Evolutionary conservation across 257 asterid species (phyloP).

Genomic region (Solanum sejunctum): DNA sequence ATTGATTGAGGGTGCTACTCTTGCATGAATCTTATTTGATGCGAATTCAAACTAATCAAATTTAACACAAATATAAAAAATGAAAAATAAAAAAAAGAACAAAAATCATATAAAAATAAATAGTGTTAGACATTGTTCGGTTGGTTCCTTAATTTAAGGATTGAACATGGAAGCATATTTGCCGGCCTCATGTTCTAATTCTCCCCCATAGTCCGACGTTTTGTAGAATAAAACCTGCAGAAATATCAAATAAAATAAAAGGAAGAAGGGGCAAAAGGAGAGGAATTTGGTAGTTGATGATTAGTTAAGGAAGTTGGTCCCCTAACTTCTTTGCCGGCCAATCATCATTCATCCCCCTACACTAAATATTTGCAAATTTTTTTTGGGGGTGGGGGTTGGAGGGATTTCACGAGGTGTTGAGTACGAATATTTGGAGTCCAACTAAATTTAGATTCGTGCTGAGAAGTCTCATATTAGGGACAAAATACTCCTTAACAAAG

Average conservation of each 20-base stretch:
- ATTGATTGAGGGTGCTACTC: neutral
- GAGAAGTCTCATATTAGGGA: too few relatives aligned
- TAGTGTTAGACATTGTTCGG: neutral
- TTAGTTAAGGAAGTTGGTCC: neutral
- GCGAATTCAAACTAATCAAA: too few relatives aligned
- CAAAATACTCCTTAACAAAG: too few relatives aligned
- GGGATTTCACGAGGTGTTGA: too few relatives aligned
- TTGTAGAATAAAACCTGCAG: neutral
- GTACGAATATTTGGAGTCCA: rapidly evolving
- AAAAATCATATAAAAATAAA: neutral
- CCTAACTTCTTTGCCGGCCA: neutral
- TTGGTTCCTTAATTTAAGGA: neutral
- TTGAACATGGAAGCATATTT: neutral
- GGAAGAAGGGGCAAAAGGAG: neutral
- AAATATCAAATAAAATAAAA: neutral
- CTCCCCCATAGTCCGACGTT: neutral
- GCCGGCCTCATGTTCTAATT: neutral
- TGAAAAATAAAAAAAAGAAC: too few relatives aligned
- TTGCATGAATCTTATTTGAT: rapidly evolving
- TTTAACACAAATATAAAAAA: neutral
- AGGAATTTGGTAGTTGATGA: neutral
- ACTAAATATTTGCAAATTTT: neutral
- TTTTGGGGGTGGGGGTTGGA: too few relatives aligned
- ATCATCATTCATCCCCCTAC: neutral
- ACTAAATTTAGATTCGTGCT: too few relatives aligned